Evolutionary conservation across 2,329 filamentous ascomycete genomes (phyloP), one percentile per base, ranked within the genome.

Genomic region (Cryphonectria parasitica): DNA sequence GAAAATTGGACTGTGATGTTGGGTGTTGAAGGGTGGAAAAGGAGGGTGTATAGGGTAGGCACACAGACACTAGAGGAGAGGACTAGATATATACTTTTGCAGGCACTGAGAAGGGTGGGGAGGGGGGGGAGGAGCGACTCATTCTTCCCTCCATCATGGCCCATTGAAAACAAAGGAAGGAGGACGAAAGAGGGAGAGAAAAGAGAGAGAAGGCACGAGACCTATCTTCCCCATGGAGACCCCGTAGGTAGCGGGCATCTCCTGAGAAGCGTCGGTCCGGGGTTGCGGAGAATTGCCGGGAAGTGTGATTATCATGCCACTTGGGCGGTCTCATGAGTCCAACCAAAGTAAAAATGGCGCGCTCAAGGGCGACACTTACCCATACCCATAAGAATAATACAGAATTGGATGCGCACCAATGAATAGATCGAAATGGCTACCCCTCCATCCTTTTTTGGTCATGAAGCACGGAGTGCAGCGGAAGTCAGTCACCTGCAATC

Each of bases 291-390:
- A 56, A 28, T 25, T 61, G 36, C 28, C n/a, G 61, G 15, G 68
- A 62, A 25, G 67, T 63, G 63, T 71, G 69, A 66, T 64, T 45
- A 66, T 71, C 69, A 71, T 71, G 69, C 69, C 69, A 71, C 69
- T 66, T 64, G 43, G 43, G 67, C 63, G 67, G 67, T 62, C 69
- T 66, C 69, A 65, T 58, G 63, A 69, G 43, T n/a, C 11, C 22
- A 28, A n/a, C 61, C 3, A 17, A 31, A 17, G 5, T 3, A 39
- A 28, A 34, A 62, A 41, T 41, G 41, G 61, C 61, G 61, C 41
- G 36, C 43, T 22, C 41, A 65, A 65, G 63, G 43, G 63, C 22
- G 63, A 65, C 41, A 65, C 41, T 52, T 28, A 8, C 63, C 63
- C 63, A 65, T 19, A 2, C 22, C 41, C 41, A 22, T 45, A 28